These are phyloP conservation scores for Fusarium oxysporum DNA, from an alignment of 2,329 filamentous ascomycete genomes.

Conservation along the genomic window DNA sequence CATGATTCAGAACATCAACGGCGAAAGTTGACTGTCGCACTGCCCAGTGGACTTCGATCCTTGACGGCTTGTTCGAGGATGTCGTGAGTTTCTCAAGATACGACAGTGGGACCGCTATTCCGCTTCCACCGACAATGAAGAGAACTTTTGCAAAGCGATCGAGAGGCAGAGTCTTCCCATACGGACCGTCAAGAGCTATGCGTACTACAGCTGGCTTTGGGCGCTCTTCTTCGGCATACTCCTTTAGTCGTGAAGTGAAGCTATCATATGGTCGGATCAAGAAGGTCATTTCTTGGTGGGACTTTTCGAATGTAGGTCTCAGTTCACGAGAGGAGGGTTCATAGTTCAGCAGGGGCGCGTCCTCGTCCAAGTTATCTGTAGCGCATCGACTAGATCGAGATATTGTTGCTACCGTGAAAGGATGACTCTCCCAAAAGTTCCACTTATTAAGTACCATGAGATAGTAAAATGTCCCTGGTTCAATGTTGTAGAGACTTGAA, in stretches of 20 bases:
- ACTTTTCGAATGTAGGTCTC: not conserved
- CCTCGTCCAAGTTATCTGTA: not conserved
- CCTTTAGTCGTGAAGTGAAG: slow-evolving; percentile 49
- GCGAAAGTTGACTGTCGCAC: slow-evolving; percentile 10
- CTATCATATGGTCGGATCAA: slow-evolving; percentile 59
- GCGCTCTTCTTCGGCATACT: not conserved
- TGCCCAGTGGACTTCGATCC: slow-evolving; percentile 10
- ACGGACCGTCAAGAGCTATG: slow-evolving; percentile 3
- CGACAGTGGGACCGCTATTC: slow-evolving; percentile 4
- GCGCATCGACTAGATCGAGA: slow-evolving; percentile 6
- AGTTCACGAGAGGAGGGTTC: not conserved
- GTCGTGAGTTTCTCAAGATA: not conserved
- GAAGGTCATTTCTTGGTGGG: slow-evolving; percentile 50
- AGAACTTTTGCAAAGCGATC: not conserved
- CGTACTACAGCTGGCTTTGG: not conserved
- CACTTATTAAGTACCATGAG: slow-evolving; percentile 54
- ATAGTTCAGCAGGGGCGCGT: not conserved
- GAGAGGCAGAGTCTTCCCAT: not conserved
- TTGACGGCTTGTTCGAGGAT: fast-evolving
- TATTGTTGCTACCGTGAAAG: slow-evolving; percentile 58
- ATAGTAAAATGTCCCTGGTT: slow-evolving; percentile 59
- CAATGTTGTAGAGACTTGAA: slow-evolving; percentile 48
- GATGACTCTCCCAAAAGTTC: slow-evolving; percentile 61
- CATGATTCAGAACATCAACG: not conserved
- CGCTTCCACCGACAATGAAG: slow-evolving; percentile 18